Evolutionary conservation across 805 yeast species (phyloP).

Genomic region (Scheffersomyces amazonensis): DNA sequence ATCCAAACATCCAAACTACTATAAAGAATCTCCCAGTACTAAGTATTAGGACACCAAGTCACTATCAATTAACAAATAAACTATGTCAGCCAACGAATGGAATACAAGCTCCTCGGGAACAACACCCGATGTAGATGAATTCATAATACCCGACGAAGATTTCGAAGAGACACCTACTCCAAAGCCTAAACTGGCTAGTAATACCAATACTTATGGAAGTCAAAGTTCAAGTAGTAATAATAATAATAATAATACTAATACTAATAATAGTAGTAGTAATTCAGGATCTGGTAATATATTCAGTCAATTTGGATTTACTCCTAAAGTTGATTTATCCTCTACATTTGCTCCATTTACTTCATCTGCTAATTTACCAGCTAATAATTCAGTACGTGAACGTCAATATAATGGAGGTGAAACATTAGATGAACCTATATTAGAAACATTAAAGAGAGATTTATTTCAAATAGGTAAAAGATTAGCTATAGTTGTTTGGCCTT

Average conservation of each 20-base stretch:
- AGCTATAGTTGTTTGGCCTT: conserved; percentile 43
- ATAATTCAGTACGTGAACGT: conserved; percentile 38
- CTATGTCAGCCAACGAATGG: neutral
- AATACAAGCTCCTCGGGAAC: neutral
- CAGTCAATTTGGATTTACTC: conserved; percentile 15
- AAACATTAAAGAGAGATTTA: conserved; percentile 46
- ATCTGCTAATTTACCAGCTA: conserved; percentile 13
- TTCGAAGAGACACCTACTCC: conserved; percentile 2
- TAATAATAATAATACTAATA: no score
- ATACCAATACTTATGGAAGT: conserved; percentile 1
- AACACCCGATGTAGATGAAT: conserved; percentile 23
- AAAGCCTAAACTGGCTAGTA: neutral
- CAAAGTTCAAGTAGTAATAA: neutral
- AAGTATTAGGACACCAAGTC: no score
- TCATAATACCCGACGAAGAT: conserved; percentile 38
- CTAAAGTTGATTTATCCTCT: conserved; percentile 32
- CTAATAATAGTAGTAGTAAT: conserved; percentile 2
- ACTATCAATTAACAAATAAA: no score
- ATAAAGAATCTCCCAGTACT: no score
- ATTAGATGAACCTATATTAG: conserved; percentile 63
- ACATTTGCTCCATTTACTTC: conserved; percentile 31
- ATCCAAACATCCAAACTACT: no score
- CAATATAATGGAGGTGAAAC: conserved; percentile 70
- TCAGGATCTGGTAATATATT: conserved; percentile 1
- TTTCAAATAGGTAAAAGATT: conserved; percentile 33